These are phyloP conservation scores for Linum tenue DNA, from an alignment of 345 rosid genomes.

Conservation along the genomic window DNA sequence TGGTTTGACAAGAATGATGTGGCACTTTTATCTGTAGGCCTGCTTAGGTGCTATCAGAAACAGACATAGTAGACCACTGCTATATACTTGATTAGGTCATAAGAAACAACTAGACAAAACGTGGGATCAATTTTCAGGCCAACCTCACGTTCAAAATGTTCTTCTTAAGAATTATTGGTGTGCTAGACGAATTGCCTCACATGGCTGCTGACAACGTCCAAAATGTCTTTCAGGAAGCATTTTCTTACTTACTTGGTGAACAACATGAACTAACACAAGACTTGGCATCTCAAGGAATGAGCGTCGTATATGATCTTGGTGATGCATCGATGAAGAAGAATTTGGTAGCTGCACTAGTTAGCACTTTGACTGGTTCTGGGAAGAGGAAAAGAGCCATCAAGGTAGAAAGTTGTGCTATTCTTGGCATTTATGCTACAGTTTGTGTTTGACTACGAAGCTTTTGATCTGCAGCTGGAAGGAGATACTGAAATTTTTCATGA, in stretches of 20 bases:
- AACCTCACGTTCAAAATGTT: neutral
- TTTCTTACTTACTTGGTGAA: slow-evolving; percentile 83
- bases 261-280: slow-evolving; percentile 96
- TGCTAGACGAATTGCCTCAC: neutral
- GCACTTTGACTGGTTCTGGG: slow-evolving; percentile 85
- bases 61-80: too few species aligned
- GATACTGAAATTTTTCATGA: slow-evolving; percentile 94
- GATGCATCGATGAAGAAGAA: slow-evolving; percentile 76
- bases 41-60: too few species aligned
- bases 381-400: slow-evolving; percentile 91
- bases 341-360: slow-evolving; percentile 80
- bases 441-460: slow-evolving; percentile 3
- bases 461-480: slow-evolving; percentile 56
- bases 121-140: too few species aligned
- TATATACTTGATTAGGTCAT: too few species aligned
- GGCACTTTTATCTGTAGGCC: too few species aligned
- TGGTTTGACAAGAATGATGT: too few species aligned
- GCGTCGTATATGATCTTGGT: slow-evolving; percentile 91
- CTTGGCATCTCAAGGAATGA: slow-evolving; percentile 97
- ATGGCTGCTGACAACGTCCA: neutral
- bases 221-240: slow-evolving; percentile 62
- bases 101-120: too few species aligned
- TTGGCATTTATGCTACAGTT: slow-evolving; percentile 14
- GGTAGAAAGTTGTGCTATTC: slow-evolving; percentile 34
- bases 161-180: neutral